Conservation (phyloP, 768 basidiomycete species). For the Tephrocybe sp. region DNA sequence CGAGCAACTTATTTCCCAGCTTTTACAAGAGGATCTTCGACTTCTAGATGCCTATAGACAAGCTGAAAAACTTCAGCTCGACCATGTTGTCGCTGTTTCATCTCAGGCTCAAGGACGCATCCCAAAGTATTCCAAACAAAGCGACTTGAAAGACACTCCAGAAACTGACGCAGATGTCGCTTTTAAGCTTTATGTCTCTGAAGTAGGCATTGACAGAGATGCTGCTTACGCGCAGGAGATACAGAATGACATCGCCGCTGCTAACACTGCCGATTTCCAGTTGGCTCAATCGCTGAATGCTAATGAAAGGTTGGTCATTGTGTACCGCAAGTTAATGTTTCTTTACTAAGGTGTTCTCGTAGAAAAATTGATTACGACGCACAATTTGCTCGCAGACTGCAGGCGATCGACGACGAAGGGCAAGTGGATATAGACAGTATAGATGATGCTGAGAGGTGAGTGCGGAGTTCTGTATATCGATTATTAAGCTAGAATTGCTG, state of each 20-base stretch:
- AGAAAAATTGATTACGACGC: constrained; percentile 32
- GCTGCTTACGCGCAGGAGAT: constrained; percentile 28
- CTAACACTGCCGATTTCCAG: constrained; percentile 24
- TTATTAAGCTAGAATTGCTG: neutral
- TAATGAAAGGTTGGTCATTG: constrained; percentile 19
- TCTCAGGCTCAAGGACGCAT: constrained; percentile 22
- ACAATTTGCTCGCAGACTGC: constrained; percentile 33
- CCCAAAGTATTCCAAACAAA: constrained; percentile 15
- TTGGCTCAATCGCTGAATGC: constrained; percentile 36
- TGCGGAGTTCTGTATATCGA: neutral
- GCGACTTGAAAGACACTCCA: neutral
- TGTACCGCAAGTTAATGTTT: no score
- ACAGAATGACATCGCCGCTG: constrained; percentile 24
- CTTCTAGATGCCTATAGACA: constrained; percentile 20
- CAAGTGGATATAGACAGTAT: constrained; percentile 21
- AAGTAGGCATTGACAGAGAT: constrained; percentile 27
- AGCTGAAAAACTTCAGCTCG: constrained; percentile 31
- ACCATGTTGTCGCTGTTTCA: constrained; percentile 25
- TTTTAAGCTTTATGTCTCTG: constrained; percentile 23
- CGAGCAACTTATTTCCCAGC: constrained; percentile 30
- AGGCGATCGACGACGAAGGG: constrained; percentile 26
- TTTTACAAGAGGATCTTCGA: constrained; percentile 30
- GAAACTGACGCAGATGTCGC: constrained; percentile 27
- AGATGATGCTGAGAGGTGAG: constrained; percentile 29
- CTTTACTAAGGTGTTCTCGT: no score